A percentile compares a stretch with the other conserved stretches of the same genome.
Evolutionary conservation across 805 yeast genomes (phyloP).

Genomic region (Wickerhamiella azymoides): DNA sequence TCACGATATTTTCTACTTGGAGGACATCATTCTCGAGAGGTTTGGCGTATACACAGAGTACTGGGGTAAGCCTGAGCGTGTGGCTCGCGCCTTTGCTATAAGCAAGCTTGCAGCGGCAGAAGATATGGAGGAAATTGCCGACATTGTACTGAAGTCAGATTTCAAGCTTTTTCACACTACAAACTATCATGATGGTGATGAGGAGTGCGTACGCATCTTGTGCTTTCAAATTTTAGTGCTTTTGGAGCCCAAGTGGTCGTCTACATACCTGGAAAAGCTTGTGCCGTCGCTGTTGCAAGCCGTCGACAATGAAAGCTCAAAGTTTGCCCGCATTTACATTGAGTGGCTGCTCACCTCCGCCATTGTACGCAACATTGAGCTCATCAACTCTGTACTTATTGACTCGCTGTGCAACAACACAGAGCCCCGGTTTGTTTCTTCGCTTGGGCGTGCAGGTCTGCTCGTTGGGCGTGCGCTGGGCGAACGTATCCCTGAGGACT

Average conservation of each 20-base stretch:
- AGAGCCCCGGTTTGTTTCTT: constrained; percentile 33
- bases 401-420: constrained; percentile 10
- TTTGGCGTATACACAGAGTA: constrained; percentile 29
- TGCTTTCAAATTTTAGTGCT: constrained; percentile 40
- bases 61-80: constrained; percentile 47
- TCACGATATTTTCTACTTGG: constrained; percentile 45
- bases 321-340: constrained; percentile 54
- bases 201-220: constrained; percentile 52
- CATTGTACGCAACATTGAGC: constrained; percentile 23
- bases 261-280: constrained; percentile 20
- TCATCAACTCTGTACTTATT: constrained; percentile 6
- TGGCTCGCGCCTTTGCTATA: constrained; percentile 38
- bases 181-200: constrained; percentile 51
- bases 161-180: constrained; percentile 36
- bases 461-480: constrained; percentile 35
- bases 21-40: constrained; percentile 36
- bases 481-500: constrained; percentile 13
- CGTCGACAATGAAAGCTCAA: constrained; percentile 57
- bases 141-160: background rate
- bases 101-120: constrained; percentile 29
- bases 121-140: background rate
- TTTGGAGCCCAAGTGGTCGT: constrained; percentile 25
- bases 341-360: constrained; percentile 62
- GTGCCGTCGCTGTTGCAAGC: constrained; percentile 22
- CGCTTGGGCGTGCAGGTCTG: constrained; percentile 50